Base-by-base conservation (phyloP, 2,329 filamentous ascomycete genomes). In the Aspergillus sp. region DNA sequence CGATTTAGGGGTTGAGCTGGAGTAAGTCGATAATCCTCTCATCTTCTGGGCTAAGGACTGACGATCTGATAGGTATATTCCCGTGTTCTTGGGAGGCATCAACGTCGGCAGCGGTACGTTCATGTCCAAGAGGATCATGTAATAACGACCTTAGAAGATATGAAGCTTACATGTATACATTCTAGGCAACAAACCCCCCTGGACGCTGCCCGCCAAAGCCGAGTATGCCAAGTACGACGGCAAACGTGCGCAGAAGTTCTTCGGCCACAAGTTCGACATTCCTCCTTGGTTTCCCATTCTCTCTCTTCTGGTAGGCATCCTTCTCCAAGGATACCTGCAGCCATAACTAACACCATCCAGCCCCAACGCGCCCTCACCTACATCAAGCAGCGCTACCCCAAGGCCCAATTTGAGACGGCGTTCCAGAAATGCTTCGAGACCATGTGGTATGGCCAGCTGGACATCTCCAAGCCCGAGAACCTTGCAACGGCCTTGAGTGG, bases 81-180 rank as follows among this genome's bases (percentile, higher is more conserved):
- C 89, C 13, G 78, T 91, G 47, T 86, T 92, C 64, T 77, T 93
- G 13, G 85, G 83, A 22, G 86, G 79, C 43, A 82, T 89, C 64
- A 88, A 85, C 64, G 74, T 76, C 33, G 78, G 75, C 17, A 80
- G 80, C 42, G 82, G 82, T 84, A 70, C 51, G 68, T 55, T 13
- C 44, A 26, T 16, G 45, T 46, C 19, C 6, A 3, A 45, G 22
- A 22, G 22, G 7, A 30, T n/a, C 24, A 45, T 7, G 26, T 36
- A 17, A 44, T 11, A 33, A 45, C 8, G n/a, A n/a, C n/a, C n/a
- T n/a, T n/a, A n/a, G n/a, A 5, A 36, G n/a, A 13, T 58, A 83
- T 86, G 87, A 46, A 93, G 4, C 40, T 17, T n/a, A 42, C 11
- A 42, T n/a, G n/a, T 10, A 42, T 11, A 4, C 40, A 19, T 14